phyloP scores from a whole-genome alignment of 495 filamentous ascomycete species.

The Parathielavia hyrcaniae region DNA sequence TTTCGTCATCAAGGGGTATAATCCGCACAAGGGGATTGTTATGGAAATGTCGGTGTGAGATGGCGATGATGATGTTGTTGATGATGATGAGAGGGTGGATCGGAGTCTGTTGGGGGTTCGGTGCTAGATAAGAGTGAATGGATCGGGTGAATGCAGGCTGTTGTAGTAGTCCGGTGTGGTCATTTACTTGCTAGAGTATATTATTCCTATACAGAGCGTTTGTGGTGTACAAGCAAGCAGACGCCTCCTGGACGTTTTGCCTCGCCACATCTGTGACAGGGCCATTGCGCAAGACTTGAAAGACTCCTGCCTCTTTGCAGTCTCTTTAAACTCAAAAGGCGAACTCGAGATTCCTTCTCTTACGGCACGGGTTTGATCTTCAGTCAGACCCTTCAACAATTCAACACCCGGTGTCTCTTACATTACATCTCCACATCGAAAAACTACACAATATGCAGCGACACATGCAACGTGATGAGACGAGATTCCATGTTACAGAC shows the following conservation, averaged over 20 bases:
- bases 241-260: too few relatives aligned
- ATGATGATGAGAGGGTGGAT: slow-evolving; percentile 2
- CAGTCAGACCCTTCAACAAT: too few relatives aligned
- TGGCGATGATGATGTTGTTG: too few relatives aligned
- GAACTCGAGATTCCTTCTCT: too few relatives aligned
- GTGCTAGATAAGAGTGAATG: background rate
- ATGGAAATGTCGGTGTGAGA: slow-evolving; percentile 99
- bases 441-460: background rate
- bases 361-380: background rate
- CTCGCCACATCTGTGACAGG: too few relatives aligned
- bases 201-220: too few relatives aligned
- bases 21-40: slow-evolving; percentile 79
- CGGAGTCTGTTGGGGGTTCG: background rate
- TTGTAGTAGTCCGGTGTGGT: too few relatives aligned
- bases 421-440: background rate
- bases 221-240: too few relatives aligned
- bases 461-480: background rate
- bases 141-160: background rate
- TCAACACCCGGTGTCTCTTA: background rate
- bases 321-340: too few relatives aligned
- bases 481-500: background rate
- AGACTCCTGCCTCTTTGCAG: too few relatives aligned
- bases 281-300: too few relatives aligned
- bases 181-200: too few relatives aligned
- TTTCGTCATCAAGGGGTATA: slow-evolving; percentile 80